phyloP scores from a whole-genome alignment of 768 basidiomycete species.

The Rhodotorula diobovata region DNA sequence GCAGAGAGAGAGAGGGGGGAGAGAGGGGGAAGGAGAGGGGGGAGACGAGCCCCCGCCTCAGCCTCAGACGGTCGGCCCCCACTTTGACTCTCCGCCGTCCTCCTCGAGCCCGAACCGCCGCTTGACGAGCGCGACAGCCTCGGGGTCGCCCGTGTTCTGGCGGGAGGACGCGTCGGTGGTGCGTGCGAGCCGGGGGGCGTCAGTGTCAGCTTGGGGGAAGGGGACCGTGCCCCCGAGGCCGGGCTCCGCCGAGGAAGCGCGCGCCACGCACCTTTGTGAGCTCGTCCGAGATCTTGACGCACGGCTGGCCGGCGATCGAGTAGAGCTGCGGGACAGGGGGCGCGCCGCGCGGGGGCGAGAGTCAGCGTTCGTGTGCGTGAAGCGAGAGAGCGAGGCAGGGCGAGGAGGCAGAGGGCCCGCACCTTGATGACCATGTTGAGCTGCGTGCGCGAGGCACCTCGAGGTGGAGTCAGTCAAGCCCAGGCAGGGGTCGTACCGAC shows the following conservation, averaged over 20 bases:
- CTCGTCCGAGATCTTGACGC: constrained; percentile 93
- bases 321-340: constrained; percentile 55
- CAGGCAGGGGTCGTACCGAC: too few species aligned
- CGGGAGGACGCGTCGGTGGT: background rate
- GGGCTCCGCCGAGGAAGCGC: background rate
- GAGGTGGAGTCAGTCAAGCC: constrained; percentile 1
- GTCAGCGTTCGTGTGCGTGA: background rate
- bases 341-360: too few species aligned
- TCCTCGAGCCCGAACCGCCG: constrained; percentile 32
- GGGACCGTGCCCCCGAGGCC: too few species aligned
- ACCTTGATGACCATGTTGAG: constrained; percentile 90
- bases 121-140: constrained; percentile 62
- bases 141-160: constrained; percentile 66
- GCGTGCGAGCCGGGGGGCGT: too few species aligned
- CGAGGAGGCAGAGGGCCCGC: background rate
- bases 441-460: constrained; percentile 40
- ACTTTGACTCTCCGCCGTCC: constrained; percentile 1
- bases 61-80: constrained; percentile 4
- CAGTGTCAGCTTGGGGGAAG: too few species aligned
- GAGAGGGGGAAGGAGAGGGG: background rate
- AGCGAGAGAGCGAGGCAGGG: too few species aligned
- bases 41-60: background rate
- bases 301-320: constrained; percentile 65
- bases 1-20: background rate
- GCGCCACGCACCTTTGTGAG: constrained; percentile 60